Conservation (phyloP, 2,329 filamentous ascomycete species). For the Fusarium torreyae region DNA sequence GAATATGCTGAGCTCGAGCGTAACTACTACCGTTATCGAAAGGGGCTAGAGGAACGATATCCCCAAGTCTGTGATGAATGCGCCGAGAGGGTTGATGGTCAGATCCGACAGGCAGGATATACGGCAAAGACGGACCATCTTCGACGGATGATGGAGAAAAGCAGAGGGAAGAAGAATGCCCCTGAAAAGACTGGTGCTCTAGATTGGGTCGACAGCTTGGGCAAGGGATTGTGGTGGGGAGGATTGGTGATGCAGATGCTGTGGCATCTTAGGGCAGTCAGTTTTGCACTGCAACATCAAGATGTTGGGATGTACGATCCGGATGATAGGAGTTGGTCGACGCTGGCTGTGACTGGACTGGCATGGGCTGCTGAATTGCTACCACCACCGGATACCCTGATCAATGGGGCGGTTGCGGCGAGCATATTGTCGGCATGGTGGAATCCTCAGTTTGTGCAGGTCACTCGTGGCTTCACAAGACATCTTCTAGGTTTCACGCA, state of each 20-base stretch:
- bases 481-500: slow-evolving; percentile 73
- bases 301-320: slow-evolving; percentile 55
- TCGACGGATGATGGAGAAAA: slow-evolving; percentile 80
- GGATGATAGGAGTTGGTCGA: slow-evolving; percentile 48
- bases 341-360: slow-evolving; percentile 30
- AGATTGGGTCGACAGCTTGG: slow-evolving; percentile 60
- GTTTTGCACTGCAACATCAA: slow-evolving; percentile 45
- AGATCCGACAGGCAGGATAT: slow-evolving; percentile 81
- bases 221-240: slow-evolving; percentile 64
- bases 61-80: slow-evolving; percentile 90
- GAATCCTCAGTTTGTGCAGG: slow-evolving; percentile 77
- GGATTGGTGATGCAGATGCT: slow-evolving; percentile 63
- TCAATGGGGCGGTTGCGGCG: slow-evolving; percentile 64
- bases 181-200: slow-evolving; percentile 55
- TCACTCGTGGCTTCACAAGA: slow-evolving; percentile 70
- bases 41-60: slow-evolving; percentile 83
- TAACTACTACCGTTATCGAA: slow-evolving; percentile 78
- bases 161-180: slow-evolving; percentile 56
- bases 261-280: slow-evolving; percentile 63
- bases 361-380: slow-evolving; percentile 50
- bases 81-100: slow-evolving; percentile 78
- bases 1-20: slow-evolving; percentile 78
- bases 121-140: slow-evolving; percentile 88
- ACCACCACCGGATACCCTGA: slow-evolving; percentile 59
- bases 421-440: slow-evolving; percentile 73